Base-by-base conservation (phyloP, 306 rosid genomes). In the Medicago truncatula region DNA sequence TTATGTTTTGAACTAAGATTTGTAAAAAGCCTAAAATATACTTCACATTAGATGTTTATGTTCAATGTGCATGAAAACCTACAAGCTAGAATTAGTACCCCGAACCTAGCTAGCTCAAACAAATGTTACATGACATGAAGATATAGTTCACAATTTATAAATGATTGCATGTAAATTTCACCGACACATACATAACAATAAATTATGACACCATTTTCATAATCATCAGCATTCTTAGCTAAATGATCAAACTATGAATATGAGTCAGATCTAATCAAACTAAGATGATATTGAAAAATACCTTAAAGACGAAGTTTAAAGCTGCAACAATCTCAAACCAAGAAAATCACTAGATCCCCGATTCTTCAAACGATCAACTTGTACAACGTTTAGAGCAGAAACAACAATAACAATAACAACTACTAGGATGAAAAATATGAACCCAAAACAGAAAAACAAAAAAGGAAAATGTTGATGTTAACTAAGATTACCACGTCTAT, bases 401-500 rank as follows among this genome's bases (percentile, higher is more conserved):
- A 11, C 60, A 64, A 9, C 61, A 18, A 11, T 13, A 56, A 3
- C 6, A 52, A 17, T 9, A 80, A 25, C 23, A 50, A 57, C 40
- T 25, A 57, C 31, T 28, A 3, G 4, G 31, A 28, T 28, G 65
- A 40, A 34, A 20, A 36, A 46, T 4, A 38, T 40, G 8, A 11
- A 72, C 59, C 11, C 17, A 2, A 74, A 6, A 16, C 2, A 36
- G 12, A 56, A 50, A 5, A 71, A 34, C 14, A 13, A 5, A n/a
- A 4, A 25, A 31, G 17, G 39, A 63, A 41, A 14, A 0, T 23
- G 76, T 47, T 69, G 67, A 59, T 74, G 97, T 87, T 81, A 92
- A 92, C 96, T 88, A 89, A 95, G 97, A 87, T 88, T 88, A 87
- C 93, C 96, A 70, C 89, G 97, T 78, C 95, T 88, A 85, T 92